Conservation (phyloP, 192 early-diverging fungal species). For the Coemansia sp. region DNA sequence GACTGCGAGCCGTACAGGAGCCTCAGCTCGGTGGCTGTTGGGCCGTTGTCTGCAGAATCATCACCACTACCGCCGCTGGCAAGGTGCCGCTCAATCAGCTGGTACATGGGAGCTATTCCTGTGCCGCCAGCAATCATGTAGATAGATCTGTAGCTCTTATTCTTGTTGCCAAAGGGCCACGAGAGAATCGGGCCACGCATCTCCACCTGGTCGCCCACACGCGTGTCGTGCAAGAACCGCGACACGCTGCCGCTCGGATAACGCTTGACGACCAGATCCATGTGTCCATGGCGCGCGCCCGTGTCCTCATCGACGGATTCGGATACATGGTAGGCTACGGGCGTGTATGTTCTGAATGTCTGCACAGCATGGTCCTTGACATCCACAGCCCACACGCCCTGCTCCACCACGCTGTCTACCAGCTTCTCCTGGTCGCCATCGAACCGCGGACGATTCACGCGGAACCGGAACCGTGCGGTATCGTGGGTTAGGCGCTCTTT, state of each 20-base stretch:
- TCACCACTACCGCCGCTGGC: neutral
- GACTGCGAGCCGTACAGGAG: conserved; percentile 41
- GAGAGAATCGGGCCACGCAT: conserved; percentile 66
- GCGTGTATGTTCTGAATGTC: conserved; percentile 70
- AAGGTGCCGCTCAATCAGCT: conserved; percentile 58
- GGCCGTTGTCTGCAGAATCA: conserved; percentile 22
- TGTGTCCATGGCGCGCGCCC: conserved; percentile 32
- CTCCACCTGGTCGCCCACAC: conserved; percentile 59
- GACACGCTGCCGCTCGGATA: conserved; percentile 70
- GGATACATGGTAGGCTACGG: conserved; percentile 55
- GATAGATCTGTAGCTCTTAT: conserved; percentile 14
- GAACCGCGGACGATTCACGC: conserved; percentile 53
- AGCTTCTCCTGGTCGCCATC: conserved; percentile 29
- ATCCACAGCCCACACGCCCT: conserved; percentile 61
- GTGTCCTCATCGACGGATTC: conserved; percentile 26
- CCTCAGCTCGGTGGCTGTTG: conserved; percentile 37
- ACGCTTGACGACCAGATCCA: conserved; percentile 69
- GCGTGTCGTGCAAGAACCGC: conserved; percentile 58
- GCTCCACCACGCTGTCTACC: conserved; percentile 20
- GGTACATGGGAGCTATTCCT: conserved; percentile 74
- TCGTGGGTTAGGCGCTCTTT: conserved; percentile 53
- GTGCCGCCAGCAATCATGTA: conserved; percentile 74
- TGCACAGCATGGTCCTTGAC: conserved; percentile 73
- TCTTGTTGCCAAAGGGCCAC: conserved; percentile 37
- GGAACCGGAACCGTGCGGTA: conserved; percentile 61